Evolutionary conservation across 768 basidiomycete species (phyloP).

Genomic region (Rhizopogon vinicolor): DNA sequence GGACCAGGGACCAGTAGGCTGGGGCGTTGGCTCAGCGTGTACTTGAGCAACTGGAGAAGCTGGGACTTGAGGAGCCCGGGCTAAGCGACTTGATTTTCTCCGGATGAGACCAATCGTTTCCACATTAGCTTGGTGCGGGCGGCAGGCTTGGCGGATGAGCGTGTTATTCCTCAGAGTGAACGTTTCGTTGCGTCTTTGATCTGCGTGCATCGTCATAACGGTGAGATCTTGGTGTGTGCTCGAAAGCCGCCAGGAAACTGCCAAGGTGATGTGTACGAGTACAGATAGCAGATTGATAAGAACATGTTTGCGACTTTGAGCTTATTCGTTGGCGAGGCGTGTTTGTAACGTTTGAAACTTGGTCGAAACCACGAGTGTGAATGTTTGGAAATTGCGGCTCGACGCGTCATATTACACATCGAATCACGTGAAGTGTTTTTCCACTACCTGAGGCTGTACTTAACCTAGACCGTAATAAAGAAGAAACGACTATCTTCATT

Average conservation of each 20-base stretch:
- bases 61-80: background rate
- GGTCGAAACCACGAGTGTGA: background rate
- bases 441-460: no score
- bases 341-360: background rate
- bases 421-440: conserved; percentile 20
- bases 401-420: background rate
- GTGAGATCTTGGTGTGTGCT: background rate
- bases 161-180: background rate
- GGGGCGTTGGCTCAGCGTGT: conserved; percentile 31
- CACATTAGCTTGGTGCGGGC: background rate
- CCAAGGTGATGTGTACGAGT: background rate
- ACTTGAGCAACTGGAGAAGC: background rate
- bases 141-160: background rate
- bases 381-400: background rate
- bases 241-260: background rate
- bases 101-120: background rate
- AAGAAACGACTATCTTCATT: no score
- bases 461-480: no score
- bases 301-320: background rate
- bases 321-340: background rate
- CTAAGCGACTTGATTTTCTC: background rate
- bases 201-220: background rate
- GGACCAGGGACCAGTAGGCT: conserved; percentile 32
- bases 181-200: background rate
- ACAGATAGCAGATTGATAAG: background rate